phyloP scores from a whole-genome alignment of 176 grass and related monocot genomes.

The Carex myosuroides region DNA sequence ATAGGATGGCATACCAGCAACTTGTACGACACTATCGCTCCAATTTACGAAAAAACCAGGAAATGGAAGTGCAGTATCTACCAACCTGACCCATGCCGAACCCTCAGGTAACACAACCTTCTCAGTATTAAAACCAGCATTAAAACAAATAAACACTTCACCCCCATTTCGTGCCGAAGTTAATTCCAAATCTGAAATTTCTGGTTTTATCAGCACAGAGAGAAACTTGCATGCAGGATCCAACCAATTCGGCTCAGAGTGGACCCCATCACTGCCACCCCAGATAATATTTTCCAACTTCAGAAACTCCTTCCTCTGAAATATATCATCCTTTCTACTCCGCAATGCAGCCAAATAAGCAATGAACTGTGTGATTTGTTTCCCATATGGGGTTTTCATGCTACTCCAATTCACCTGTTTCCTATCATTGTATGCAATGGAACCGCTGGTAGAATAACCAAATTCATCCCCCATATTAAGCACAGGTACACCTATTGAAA shows the following conservation, averaged over 20 bases:
- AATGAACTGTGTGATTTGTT: conserved; percentile 70
- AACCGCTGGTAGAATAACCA: conserved; percentile 64
- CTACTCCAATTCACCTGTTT: conserved; percentile 57
- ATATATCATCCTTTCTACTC: conserved; percentile 48
- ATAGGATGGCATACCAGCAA: conserved; percentile 49
- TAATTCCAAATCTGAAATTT: conserved; percentile 20
- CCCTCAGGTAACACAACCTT: conserved; percentile 61
- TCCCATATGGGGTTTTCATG: conserved; percentile 48
- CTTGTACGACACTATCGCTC: conserved; percentile 34
- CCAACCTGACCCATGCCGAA: conserved; percentile 65
- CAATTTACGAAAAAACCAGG: conserved; percentile 65
- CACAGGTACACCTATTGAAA: conserved; percentile 75
- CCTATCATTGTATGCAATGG: conserved; percentile 51
- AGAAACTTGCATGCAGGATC: conserved; percentile 58
- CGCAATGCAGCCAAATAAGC: conserved; percentile 66
- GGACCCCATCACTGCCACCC: conserved; percentile 43
- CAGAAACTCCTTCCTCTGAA: conserved; percentile 69
- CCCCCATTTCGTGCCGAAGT: conserved; percentile 14
- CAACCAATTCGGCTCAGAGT: conserved; percentile 59
- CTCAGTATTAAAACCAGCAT: conserved; percentile 34
- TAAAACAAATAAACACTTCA: conserved; percentile 75
- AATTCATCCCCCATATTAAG: conserved; percentile 93
- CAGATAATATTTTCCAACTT: conserved; percentile 84
- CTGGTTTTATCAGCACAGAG: conserved; percentile 52
- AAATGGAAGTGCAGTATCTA: conserved; percentile 86